Conservation (phyloP, 192 early-diverging fungal genomes). For the Allomyces javanicus region DNA sequence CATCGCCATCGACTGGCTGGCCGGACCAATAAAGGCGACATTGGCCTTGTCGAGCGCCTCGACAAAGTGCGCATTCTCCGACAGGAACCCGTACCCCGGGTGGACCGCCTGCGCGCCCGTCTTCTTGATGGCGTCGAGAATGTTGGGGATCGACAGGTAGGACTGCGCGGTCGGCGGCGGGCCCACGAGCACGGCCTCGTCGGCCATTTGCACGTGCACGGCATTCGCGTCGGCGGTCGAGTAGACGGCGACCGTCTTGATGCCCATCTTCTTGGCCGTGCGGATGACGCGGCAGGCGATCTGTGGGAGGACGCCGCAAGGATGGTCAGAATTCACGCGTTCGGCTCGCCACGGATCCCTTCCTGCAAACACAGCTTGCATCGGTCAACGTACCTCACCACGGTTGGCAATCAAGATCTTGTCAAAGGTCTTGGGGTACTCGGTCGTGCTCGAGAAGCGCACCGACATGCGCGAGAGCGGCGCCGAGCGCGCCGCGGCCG, state of each 20-base stretch:
- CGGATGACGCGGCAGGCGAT: constrained; percentile 86
- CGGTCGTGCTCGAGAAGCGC: neutral
- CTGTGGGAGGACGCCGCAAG: neutral
- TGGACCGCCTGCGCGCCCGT: constrained; percentile 83
- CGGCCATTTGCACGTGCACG: constrained; percentile 69
- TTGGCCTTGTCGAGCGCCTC: constrained; percentile 47
- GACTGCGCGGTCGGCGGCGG: constrained; percentile 56
- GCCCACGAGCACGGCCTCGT: constrained; percentile 68
- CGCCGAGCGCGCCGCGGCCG: neutral
- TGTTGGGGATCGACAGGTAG: constrained; percentile 64
- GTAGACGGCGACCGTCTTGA: constrained; percentile 86
- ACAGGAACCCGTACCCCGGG: constrained; percentile 87
- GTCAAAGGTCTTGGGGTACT: constrained; percentile 38
- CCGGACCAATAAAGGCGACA: constrained; percentile 54
- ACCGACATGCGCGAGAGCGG: neutral
- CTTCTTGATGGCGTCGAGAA: constrained; percentile 49
- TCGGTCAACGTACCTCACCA: constrained; percentile 48
- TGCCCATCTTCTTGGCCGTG: constrained; percentile 79
- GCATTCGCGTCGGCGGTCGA: constrained; percentile 76
- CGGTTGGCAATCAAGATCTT: constrained; percentile 90
- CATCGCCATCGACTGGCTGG: constrained; percentile 41
- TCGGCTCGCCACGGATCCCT: too few species aligned
- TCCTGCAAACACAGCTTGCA: too few species aligned
- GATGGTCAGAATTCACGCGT: too few species aligned
- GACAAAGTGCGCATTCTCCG: constrained; percentile 75